phyloP scores from a whole-genome alignment of 2,329 filamentous ascomycete genomes.

The Hyphodiscus sp. region DNA sequence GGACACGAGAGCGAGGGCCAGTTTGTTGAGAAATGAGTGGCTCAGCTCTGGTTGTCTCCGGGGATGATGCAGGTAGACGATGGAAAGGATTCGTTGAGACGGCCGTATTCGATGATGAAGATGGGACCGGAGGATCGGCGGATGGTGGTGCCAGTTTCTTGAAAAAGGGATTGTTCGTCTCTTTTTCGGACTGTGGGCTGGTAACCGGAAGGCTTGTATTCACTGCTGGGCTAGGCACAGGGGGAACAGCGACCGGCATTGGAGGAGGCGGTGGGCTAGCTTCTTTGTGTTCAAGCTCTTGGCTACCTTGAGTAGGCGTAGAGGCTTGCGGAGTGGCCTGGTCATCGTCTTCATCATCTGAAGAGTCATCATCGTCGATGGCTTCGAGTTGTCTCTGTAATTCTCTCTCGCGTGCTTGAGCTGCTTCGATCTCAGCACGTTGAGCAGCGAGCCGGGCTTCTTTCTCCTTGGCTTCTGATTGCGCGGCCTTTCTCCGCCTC shows the following conservation, averaged over 20 bases:
- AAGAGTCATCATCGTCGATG: constrained; percentile 67
- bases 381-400: constrained; percentile 80
- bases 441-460: constrained; percentile 78
- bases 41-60: constrained; percentile 32
- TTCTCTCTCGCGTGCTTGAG: constrained; percentile 82
- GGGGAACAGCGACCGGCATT: constrained; percentile 41
- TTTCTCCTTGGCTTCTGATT: constrained; percentile 81
- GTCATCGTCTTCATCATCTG: constrained; percentile 73
- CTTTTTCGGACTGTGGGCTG: constrained; percentile 53
- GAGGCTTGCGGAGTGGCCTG: constrained; percentile 59
- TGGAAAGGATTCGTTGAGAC: constrained; percentile 95
- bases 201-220: constrained; percentile 20
- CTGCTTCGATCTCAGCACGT: constrained; percentile 85
- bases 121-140: constrained; percentile 23
- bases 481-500: constrained; percentile 80
- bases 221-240: constrained; percentile 26
- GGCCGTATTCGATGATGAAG: constrained; percentile 34
- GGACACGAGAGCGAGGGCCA: constrained; percentile 43
- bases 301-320: constrained; percentile 48
- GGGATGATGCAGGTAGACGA: constrained; percentile 64
- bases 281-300: constrained; percentile 47
- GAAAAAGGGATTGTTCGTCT: constrained; percentile 94
- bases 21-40: constrained; percentile 37
- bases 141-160: constrained; percentile 61
- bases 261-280: constrained; percentile 48